A percentile compares a stretch with the other conserved stretches of the same genome.
Conservation (phyloP, 2,329 filamentous ascomycete species). For the Aspergillus sp. region DNA sequence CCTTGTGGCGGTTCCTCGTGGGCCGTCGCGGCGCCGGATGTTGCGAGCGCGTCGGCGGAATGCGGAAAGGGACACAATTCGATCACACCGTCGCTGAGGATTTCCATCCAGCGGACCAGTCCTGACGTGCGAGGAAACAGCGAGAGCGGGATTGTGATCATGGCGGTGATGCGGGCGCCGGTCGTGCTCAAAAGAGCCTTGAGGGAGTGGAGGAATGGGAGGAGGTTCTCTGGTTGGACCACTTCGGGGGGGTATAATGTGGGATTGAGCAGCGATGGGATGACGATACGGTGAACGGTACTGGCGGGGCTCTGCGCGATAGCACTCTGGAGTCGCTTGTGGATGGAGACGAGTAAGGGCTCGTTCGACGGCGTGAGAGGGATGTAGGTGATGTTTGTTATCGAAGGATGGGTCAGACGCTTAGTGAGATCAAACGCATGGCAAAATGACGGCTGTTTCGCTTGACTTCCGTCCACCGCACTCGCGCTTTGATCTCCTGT, state of each 20-base stretch:
- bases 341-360: conserved; percentile 63
- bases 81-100: conserved; percentile 78
- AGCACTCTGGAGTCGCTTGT: conserved; percentile 56
- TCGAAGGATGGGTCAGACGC: conserved; percentile 57
- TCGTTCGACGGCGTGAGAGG: conserved; percentile 39
- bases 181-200: conserved; percentile 71
- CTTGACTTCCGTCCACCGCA: conserved; percentile 22
- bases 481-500: conserved; percentile 43
- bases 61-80: conserved; percentile 75
- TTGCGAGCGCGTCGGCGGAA: conserved; percentile 50
- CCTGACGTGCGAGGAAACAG: conserved; percentile 74
- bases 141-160: conserved; percentile 75
- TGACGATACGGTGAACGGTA: conserved; percentile 72
- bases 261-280: conserved; percentile 87
- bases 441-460: conserved; percentile 55
- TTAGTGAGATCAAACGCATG: conserved; percentile 72
- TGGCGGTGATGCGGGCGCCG: conserved; percentile 62
- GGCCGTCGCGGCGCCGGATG: conserved; percentile 54
- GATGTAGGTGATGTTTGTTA: conserved; percentile 53
- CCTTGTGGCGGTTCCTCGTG: conserved; percentile 79
- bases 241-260: conserved; percentile 70
- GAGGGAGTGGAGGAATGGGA: conserved; percentile 78
- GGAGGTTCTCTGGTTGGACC: conserved; percentile 67
- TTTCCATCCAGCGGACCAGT: conserved; percentile 80
- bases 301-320: conserved; percentile 58